phyloP scores from a whole-genome alignment of 139 green algal species.

The Picochlorum sp. region DNA sequence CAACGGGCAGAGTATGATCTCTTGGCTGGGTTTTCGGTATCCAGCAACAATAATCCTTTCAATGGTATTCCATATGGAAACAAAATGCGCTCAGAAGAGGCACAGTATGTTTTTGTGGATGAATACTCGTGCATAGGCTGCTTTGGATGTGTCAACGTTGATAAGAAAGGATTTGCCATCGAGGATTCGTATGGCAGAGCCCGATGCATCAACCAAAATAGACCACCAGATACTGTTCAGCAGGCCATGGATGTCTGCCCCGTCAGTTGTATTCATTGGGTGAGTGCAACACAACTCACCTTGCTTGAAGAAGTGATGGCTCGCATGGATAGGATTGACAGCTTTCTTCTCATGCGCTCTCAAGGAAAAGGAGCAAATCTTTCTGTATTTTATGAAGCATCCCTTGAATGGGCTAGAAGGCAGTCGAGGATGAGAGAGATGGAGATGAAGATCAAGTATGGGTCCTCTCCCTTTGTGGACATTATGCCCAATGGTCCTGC shows the following conservation, averaged over 20 bases:
- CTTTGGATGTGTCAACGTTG: slow-evolving; percentile 68
- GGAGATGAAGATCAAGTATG: neutral
- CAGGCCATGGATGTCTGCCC: slow-evolving; percentile 65
- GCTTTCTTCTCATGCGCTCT: slow-evolving; percentile 25
- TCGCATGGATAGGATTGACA: slow-evolving; percentile 28
- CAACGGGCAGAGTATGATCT: slow-evolving; percentile 20
- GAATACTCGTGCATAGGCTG: slow-evolving; percentile 81
- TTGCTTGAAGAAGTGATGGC: slow-evolving; percentile 43
- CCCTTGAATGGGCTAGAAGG: slow-evolving; percentile 36
- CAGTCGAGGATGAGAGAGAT: neutral
- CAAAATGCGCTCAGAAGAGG: slow-evolving; percentile 45
- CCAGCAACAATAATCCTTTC: slow-evolving; percentile 12
- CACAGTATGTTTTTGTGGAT: slow-evolving; percentile 70
- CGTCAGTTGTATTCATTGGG: slow-evolving; percentile 84
- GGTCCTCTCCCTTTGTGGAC: neutral
- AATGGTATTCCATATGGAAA: slow-evolving; percentile 28
- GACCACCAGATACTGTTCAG: slow-evolving; percentile 16
- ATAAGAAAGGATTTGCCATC: slow-evolving; percentile 61
- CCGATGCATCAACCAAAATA: slow-evolving; percentile 49
- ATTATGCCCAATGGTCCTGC: neutral
- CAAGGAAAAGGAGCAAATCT: slow-evolving; percentile 31
- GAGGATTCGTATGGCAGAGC: slow-evolving; percentile 61
- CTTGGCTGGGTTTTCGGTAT: slow-evolving; percentile 12
- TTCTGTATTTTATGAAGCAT: slow-evolving; percentile 32
- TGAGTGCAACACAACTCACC: slow-evolving; percentile 42